Percentiles rank a stretch among this genome's conserved stretches.
phyloP scores from a whole-genome alignment of 352 stramenopile species.

The Pelagophyceae sp. region DNA sequence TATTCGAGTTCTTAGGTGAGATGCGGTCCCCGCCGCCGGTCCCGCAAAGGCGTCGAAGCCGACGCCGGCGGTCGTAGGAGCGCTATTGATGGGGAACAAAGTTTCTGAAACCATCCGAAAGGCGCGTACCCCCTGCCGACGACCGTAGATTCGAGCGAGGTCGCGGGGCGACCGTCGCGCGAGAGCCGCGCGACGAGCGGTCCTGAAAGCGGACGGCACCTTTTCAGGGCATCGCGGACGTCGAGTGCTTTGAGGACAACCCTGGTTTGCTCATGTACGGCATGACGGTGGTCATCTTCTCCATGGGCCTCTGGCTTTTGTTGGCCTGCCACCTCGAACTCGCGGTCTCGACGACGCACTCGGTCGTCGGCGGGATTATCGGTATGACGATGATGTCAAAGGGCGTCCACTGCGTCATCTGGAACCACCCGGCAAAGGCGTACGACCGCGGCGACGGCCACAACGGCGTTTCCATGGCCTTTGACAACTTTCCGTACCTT shows the following conservation, averaged over 20 bases:
- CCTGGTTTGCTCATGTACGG: constrained; percentile 43
- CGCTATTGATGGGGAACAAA: constrained; percentile 56
- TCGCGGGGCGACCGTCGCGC: too few species aligned
- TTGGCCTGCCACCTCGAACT: constrained; percentile 49
- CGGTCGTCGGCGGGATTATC: constrained; percentile 54
- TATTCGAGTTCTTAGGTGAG: constrained; percentile 68
- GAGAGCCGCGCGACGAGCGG: too few species aligned
- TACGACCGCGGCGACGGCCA: constrained; percentile 20
- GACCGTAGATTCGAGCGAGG: constrained; percentile 12
- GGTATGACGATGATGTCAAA: constrained; percentile 50
- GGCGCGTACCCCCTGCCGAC: too few species aligned
- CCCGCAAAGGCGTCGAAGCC: constrained; percentile 60
- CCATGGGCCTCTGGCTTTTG: constrained; percentile 47
- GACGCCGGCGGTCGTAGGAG: constrained; percentile 32
- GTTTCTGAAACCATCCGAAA: constrained; percentile 64
- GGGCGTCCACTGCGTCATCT: constrained; percentile 46
- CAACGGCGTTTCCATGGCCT: constrained; percentile 16
- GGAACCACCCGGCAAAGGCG: too few species aligned
- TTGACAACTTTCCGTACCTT: constrained; percentile 29
- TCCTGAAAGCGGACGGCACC: too few species aligned
- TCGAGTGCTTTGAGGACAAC: constrained; percentile 48
- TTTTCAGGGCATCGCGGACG: constrained; percentile 53
- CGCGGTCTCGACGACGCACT: constrained; percentile 63
- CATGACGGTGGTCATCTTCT: constrained; percentile 47
- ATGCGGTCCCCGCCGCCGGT: constrained; percentile 58